Base-by-base conservation (phyloP, 2,329 filamentous ascomycete species). In the Aspergillus sp. region DNA sequence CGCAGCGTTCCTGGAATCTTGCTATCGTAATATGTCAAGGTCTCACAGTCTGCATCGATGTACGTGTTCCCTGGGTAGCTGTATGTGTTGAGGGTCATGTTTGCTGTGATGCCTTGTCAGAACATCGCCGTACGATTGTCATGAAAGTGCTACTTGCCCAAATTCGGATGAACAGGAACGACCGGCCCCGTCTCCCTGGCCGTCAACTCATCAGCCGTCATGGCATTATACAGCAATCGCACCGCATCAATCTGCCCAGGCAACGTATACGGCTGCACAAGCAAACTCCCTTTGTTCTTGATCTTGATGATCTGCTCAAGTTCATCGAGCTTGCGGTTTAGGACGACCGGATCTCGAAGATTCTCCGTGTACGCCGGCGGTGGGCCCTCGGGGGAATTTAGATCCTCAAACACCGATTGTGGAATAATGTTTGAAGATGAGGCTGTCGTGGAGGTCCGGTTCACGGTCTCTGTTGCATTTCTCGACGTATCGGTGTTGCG, bases 211-310 rank as follows among this genome's bases (percentile, higher is more conserved):
- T 47, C n/a, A 8, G 45, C 17, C n/a, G 45, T 47, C 17, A 48
- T 19, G n/a, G 19, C 46, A 48, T 48, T 25, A 48, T 48, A 48
- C 19, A 48, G 46, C 19, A 48, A 15, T 7, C 46, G 46, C 11
- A 48, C 46, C 17, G 46, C 46, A 48, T 48, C 46, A 48, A 48
- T n/a, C 23, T 48, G 46, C 19, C 46, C 46, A n/a, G 46, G 46
- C 8, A 48, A 48, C 19, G 46, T 48, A 22, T 48, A 48, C 23
- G 46, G 46, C 46, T 48, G 46, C 13, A 48, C 46, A n/a, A 48
- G 46, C n/a, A 48, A 25, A 19, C 46, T 48, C 23, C 17, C 46
- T n/a, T 48, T 48, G 46, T 48, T 48, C 46, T 48, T 48, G 13
- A 22, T 48, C 46, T 19, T 13, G 19, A 48, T 19, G 4, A 19